phyloP scores from a whole-genome alignment of 768 basidiomycete species.

The Podaxis carcinomalis region DNA sequence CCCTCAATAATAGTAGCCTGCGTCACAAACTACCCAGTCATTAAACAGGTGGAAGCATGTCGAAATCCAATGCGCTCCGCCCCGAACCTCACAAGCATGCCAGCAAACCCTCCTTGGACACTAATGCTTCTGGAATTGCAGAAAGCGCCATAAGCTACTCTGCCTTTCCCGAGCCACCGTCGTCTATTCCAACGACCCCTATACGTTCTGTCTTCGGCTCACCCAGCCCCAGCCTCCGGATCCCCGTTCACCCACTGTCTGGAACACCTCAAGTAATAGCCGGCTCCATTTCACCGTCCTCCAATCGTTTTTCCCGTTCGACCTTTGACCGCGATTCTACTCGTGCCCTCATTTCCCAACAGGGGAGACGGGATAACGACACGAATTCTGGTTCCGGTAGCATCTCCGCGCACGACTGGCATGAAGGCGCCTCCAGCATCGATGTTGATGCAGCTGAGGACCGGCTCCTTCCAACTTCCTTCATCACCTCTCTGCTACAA shows the following conservation, averaged over 20 bases:
- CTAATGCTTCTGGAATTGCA: constrained; percentile 53
- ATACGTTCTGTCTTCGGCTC: constrained; percentile 27
- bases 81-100: constrained; percentile 24
- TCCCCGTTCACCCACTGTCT: constrained; percentile 11
- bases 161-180: constrained; percentile 51
- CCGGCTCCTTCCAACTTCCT: constrained; percentile 53
- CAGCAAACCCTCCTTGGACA: constrained; percentile 38
- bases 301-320: constrained; percentile 5
- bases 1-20: constrained; percentile 19
- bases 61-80: neutral
- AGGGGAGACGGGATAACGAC: neutral
- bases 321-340: constrained; percentile 1
- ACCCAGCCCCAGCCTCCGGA: constrained; percentile 20
- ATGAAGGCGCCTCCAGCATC: constrained; percentile 57
- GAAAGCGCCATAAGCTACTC: constrained; percentile 54
- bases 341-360: neutral
- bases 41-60: neutral
- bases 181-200: constrained; percentile 41
- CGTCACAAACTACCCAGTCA: neutral
- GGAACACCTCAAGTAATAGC: neutral
- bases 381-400: constrained; percentile 9
- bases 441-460: constrained; percentile 54
- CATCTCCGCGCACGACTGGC: constrained; percentile 50
- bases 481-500: constrained; percentile 54
- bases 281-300: neutral